Conservation (phyloP, 1,139 yeast genomes). For the Nakaseomyces nivariensis region DNA sequence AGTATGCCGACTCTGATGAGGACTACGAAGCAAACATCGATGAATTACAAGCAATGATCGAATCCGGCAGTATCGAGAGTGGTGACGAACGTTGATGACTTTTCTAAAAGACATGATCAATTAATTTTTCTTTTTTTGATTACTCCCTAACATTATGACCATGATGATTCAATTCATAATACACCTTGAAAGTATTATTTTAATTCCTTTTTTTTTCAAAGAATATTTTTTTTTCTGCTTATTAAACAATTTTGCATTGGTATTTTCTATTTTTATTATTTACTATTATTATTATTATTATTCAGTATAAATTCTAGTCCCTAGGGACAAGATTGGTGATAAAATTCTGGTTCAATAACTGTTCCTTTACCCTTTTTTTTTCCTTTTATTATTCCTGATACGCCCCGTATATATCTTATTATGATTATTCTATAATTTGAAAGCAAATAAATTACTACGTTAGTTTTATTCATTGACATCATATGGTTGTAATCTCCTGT, state of each 20-base stretch:
- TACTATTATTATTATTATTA: background rate
- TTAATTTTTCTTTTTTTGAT: background rate
- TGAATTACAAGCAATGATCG: conserved; percentile 5
- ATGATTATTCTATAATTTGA: too few relatives aligned
- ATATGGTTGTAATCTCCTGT: too few relatives aligned
- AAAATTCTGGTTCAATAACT: too few relatives aligned
- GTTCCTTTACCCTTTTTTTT: background rate
- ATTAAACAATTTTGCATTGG: background rate
- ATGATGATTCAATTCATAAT: background rate
- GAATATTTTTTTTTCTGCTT: background rate
- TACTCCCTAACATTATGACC: background rate
- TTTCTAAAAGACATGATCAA: background rate
- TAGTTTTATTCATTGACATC: too few relatives aligned
- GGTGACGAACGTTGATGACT: background rate
- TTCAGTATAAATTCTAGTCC: too few relatives aligned
- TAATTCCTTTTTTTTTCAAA: background rate
- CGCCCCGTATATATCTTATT: background rate
- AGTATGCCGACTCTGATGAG: conserved; percentile 9
- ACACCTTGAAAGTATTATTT: background rate
- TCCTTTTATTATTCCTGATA: background rate
- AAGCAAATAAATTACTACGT: too few relatives aligned
- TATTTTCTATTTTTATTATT: background rate
- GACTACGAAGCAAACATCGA: conserved; percentile 7
- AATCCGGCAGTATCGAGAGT: background rate
- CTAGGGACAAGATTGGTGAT: too few relatives aligned